These are phyloP conservation scores for Gnetum montanum DNA, from an alignment of 75 land plant genomes.

Conservation along the genomic window DNA sequence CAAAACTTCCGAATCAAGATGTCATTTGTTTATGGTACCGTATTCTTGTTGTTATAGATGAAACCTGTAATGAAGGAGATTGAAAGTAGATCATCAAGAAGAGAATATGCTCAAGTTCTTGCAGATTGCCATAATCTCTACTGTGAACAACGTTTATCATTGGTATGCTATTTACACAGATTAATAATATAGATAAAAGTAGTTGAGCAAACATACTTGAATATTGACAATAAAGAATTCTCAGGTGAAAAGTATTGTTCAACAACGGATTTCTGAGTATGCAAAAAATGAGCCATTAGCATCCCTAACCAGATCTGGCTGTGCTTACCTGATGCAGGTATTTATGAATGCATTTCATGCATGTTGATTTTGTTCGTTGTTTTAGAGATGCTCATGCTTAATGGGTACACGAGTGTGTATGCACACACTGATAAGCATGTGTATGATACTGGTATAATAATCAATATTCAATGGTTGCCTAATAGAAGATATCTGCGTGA, in stretches of 20 bases:
- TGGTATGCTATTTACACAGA: slow-evolving; percentile 54
- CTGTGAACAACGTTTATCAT: slow-evolving; percentile 90
- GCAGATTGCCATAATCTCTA: slow-evolving; percentile 82
- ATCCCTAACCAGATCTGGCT: slow-evolving; percentile 91
- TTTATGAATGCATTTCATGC: not conserved
- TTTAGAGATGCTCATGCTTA: too few species aligned
- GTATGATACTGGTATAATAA: too few species aligned
- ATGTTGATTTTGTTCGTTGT: too few species aligned
- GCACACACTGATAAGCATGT: too few species aligned
- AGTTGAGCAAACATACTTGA: too few species aligned
- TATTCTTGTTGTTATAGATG: slow-evolving; percentile 43
- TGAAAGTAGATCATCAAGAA: slow-evolving; percentile 81
- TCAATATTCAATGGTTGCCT: too few species aligned
- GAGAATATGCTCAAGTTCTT: slow-evolving; percentile 80
- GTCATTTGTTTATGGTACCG: not conserved
- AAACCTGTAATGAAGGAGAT: slow-evolving; percentile 86
- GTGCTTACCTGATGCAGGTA: slow-evolving; percentile 97
- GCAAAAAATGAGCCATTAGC: slow-evolving; percentile 74
- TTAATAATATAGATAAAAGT: too few species aligned
- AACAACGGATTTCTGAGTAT: slow-evolving; percentile 86
- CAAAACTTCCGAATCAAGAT: not conserved
- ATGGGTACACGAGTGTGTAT: too few species aligned
- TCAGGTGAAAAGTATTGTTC: slow-evolving; percentile 86
- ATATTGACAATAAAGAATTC: too few species aligned
- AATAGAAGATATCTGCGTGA: too few species aligned